A percentile compares a stretch with the other conserved stretches of the same genome.
Conservation (phyloP, 208 protist species). For the Trypanosoma grayi region DNA sequence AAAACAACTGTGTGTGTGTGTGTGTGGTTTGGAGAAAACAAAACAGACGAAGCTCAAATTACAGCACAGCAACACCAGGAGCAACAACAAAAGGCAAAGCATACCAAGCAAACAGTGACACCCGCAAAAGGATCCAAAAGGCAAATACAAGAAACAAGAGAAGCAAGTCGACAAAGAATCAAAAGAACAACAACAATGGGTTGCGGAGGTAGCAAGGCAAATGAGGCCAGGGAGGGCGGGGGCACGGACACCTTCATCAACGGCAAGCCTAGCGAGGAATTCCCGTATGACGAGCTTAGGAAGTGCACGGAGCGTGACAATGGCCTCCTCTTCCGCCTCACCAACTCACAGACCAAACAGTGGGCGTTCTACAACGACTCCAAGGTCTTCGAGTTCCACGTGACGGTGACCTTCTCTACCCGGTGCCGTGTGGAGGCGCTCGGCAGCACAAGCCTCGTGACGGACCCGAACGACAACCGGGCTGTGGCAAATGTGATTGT, state of each 20-base stretch:
- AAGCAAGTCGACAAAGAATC: slow-evolving; percentile 11
- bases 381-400: slow-evolving; percentile 65
- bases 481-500: slow-evolving; percentile 52
- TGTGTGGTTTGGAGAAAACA: too few relatives aligned
- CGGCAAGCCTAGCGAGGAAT: slow-evolving; percentile 22
- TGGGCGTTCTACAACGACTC: slow-evolving; percentile 87
- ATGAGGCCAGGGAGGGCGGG: neutral
- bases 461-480: slow-evolving; percentile 30
- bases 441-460: slow-evolving; percentile 42
- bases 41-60: too few relatives aligned
- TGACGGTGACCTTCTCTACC: slow-evolving; percentile 56
- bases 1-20: too few relatives aligned
- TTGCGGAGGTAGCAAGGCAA: slow-evolving; percentile 1
- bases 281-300: slow-evolving; percentile 48
- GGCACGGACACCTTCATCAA: too few relatives aligned
- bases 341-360: slow-evolving; percentile 34
- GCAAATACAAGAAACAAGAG: slow-evolving; percentile 10
- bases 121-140: neutral
- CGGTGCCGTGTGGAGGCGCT: slow-evolving; percentile 38
- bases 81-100: too few relatives aligned
- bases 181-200: slow-evolving; percentile 14
- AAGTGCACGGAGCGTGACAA: slow-evolving; percentile 60
- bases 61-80: too few relatives aligned
- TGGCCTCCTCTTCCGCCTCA: slow-evolving; percentile 74
- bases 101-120: too few relatives aligned